phyloP scores from a whole-genome alignment of 2,329 filamentous ascomycete genomes.

The Leptographium flavum region DNA sequence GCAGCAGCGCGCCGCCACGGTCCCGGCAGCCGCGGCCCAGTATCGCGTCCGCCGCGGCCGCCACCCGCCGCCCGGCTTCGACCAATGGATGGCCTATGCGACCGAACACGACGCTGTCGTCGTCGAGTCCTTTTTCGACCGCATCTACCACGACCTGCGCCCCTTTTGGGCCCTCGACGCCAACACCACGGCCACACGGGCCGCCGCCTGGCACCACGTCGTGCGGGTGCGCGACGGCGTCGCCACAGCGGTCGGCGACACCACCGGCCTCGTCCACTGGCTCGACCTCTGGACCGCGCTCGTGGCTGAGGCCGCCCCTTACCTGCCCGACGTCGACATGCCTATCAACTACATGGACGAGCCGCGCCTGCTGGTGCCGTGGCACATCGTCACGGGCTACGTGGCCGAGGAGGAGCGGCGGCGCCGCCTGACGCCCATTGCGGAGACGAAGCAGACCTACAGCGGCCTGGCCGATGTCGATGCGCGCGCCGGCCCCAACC shows the following conservation, averaged over 20 bases:
- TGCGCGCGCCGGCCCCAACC: conserved; percentile 4
- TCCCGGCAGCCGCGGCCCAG: conserved; percentile 29
- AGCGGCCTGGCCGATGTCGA: conserved; percentile 26
- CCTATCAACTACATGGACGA: conserved; percentile 52
- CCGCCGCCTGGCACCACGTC: conserved; percentile 29
- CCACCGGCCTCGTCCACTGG: conserved; percentile 26
- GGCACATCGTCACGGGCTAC: conserved; percentile 37
- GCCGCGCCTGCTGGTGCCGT: conserved; percentile 45
- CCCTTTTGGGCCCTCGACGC: conserved; percentile 42
- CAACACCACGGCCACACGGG: conserved; percentile 16
- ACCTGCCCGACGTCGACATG: conserved; percentile 51
- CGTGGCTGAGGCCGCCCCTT: conserved; percentile 34
- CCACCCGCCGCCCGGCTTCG: conserved; percentile 34
- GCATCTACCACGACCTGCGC: conserved; percentile 35
- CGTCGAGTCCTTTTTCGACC: conserved; percentile 36
- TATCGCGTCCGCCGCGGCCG: conserved; percentile 32
- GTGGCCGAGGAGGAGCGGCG: conserved; percentile 31
- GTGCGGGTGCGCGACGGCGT: conserved; percentile 32
- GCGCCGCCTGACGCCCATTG: conserved; percentile 27
- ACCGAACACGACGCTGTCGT: conserved; percentile 25
- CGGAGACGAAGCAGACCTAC: conserved; percentile 28
- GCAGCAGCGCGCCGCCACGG: conserved; percentile 25
- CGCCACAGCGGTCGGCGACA: conserved; percentile 24
- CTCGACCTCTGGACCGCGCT: conserved; percentile 33
- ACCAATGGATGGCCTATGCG: conserved; percentile 32